These are phyloP conservation scores for Parastagonospora nodorum DNA, from an alignment of 2,329 filamentous ascomycete genomes.

Conservation along the genomic window DNA sequence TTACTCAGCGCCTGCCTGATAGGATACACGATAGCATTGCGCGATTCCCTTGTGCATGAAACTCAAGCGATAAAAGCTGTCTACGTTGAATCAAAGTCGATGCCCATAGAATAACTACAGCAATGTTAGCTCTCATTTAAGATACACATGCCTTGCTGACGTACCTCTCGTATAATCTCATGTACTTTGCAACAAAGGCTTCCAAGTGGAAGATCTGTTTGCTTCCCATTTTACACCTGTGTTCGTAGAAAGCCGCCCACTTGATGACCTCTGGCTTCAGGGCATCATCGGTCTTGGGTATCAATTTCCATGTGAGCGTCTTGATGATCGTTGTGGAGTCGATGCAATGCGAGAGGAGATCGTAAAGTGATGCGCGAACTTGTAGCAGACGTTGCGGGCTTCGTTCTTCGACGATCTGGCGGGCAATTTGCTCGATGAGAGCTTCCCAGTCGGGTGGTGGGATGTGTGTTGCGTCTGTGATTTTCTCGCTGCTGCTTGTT, in stretches of 20 bases:
- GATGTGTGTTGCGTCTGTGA: constrained; percentile 84
- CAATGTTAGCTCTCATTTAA: constrained; percentile 2
- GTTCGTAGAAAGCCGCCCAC: constrained; percentile 97
- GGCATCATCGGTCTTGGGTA: constrained; percentile 83
- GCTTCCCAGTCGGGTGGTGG: constrained; percentile 97
- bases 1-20: background rate
- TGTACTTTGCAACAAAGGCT: constrained; percentile 98
- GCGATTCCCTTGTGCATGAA: background rate
- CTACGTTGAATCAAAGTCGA: constrained; percentile 52
- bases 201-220: constrained; percentile 99
- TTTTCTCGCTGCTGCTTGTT: constrained; percentile 71
- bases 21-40: background rate
- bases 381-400: constrained; percentile 87
- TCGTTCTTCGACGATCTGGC: constrained; percentile 90
- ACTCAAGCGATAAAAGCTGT: background rate
- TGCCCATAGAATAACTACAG: constrained; percentile 70
- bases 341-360: constrained; percentile 95
- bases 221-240: constrained; percentile 84
- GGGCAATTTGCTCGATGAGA: constrained; percentile 84
- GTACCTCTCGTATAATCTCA: constrained; percentile 92
- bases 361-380: constrained; percentile 93
- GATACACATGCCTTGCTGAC: constrained; percentile 11
- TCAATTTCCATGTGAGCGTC: constrained; percentile 90
- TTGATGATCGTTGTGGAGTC: constrained; percentile 93
- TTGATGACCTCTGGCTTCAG: constrained; percentile 91